These are phyloP conservation scores for Myxozyma monticola DNA, from an alignment of 805 yeast genomes.

Conservation along the genomic window DNA sequence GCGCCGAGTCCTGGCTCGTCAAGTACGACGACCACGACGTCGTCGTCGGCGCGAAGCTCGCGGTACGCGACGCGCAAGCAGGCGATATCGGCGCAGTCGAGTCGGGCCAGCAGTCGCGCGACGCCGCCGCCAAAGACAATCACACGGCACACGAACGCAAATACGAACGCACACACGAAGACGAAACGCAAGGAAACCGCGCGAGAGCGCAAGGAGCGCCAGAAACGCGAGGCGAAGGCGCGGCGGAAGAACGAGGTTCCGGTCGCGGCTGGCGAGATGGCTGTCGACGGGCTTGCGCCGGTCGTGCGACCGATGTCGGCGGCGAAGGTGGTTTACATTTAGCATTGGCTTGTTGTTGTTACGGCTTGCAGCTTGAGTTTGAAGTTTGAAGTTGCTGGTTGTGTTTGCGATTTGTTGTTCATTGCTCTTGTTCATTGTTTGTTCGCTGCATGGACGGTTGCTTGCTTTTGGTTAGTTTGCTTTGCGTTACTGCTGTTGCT, in stretches of 20 bases:
- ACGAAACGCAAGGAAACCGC: slow-evolving; percentile 25
- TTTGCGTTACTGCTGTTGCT: no score
- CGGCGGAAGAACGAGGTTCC: slow-evolving; percentile 11
- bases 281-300: background rate
- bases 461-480: no score
- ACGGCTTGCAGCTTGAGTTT: background rate
- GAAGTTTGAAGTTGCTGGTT: background rate
- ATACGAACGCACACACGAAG: background rate
- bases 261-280: no score
- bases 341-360: background rate
- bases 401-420: no score
- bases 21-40: background rate
- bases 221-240: slow-evolving; percentile 27
- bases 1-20: background rate
- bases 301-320: background rate
- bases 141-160: no score
- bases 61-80: slow-evolving; percentile 5
- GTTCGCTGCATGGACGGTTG: no score
- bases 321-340: slow-evolving; percentile 19
- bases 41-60: no score
- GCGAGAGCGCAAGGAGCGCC: slow-evolving; percentile 29
- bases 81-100: no score
- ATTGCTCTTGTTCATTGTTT: no score
- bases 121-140: no score
- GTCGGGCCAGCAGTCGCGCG: no score